These are phyloP conservation scores for Circinella umbellata DNA, from an alignment of 371 early-diverging fungal species.

Conservation along the genomic window DNA sequence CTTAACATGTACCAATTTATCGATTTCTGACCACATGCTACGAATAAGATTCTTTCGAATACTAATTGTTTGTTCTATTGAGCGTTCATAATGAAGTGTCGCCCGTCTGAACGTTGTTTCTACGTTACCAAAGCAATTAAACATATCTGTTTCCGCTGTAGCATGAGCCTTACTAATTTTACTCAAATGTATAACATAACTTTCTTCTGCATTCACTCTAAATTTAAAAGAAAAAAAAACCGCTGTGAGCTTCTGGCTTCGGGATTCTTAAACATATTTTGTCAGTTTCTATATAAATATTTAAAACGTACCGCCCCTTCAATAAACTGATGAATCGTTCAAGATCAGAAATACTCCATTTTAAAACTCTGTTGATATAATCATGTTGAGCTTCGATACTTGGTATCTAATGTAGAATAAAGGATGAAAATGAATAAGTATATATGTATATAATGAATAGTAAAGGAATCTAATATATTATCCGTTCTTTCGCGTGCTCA, in stretches of 20 bases:
- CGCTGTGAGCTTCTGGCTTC: too few species aligned
- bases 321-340: slow-evolving; percentile 43
- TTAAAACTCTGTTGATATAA: slow-evolving; percentile 42
- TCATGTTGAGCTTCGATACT: slow-evolving; percentile 47
- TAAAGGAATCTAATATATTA: not conserved
- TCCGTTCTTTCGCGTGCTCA: not conserved
- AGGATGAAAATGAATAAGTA: not conserved
- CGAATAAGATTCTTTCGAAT: slow-evolving; percentile 28
- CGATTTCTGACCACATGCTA: slow-evolving; percentile 19
- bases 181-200: slow-evolving; percentile 30
- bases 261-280: too few species aligned
- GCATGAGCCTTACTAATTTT: slow-evolving; percentile 34
- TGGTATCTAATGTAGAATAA: slow-evolving; percentile 20
- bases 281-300: not conserved
- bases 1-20: slow-evolving; percentile 20
- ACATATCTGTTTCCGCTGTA: slow-evolving; percentile 25
- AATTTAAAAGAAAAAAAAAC: not conserved
- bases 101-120: slow-evolving; percentile 33
- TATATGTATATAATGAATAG: not conserved
- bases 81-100: slow-evolving; percentile 33
- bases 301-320: slow-evolving; percentile 38
- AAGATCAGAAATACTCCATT: slow-evolving; percentile 50
- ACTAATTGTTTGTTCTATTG: slow-evolving; percentile 37
- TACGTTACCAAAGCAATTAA: slow-evolving; percentile 32
- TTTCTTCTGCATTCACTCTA: slow-evolving; percentile 51